Evolutionary conservation across 192 early-diverging fungal genomes (phyloP).

Genomic region (Coemansia sp.): DNA sequence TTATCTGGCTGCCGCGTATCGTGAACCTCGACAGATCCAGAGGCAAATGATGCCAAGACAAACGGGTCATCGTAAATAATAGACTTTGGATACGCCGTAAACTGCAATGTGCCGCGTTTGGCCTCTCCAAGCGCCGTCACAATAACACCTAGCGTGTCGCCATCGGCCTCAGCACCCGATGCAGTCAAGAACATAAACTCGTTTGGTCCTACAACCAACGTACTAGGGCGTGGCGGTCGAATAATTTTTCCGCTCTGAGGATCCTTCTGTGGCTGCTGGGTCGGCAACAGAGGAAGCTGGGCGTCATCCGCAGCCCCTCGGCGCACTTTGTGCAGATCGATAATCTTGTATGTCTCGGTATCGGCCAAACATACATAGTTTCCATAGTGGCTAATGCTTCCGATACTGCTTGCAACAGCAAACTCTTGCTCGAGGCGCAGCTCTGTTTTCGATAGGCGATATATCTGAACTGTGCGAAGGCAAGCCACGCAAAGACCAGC

Average conservation of each 20-base stretch:
- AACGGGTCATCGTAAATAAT: conserved; percentile 45
- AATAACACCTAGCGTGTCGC: conserved; percentile 44
- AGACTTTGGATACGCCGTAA: conserved; percentile 36
- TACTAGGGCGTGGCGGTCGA: conserved; percentile 44
- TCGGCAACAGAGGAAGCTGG: conserved; percentile 40
- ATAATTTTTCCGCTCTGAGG: conserved; percentile 22
- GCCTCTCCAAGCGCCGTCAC: conserved; percentile 52
- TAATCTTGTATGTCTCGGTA: conserved; percentile 43
- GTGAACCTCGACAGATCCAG: conserved; percentile 28
- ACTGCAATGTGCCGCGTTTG: conserved; percentile 48
- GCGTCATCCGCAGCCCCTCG: conserved; percentile 10
- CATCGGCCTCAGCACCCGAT: conserved; percentile 28
- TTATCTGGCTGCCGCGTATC: conserved; percentile 37
- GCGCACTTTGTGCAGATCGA: conserved; percentile 37
- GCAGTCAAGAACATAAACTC: conserved; percentile 52
- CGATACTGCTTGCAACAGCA: conserved; percentile 26
- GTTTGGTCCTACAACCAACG: conserved; percentile 41
- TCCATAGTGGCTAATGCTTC: conserved; percentile 45
- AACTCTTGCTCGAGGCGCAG: conserved; percentile 43
- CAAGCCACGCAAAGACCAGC: conserved; percentile 41
- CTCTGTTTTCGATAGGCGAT: conserved; percentile 18
- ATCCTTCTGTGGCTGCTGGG: conserved; percentile 43
- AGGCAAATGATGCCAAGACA: conserved; percentile 29
- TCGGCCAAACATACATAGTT: conserved; percentile 46
- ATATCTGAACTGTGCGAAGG: conserved; percentile 35